Conservation (phyloP, 129 eudicot species). For the Arctium minus region DNA sequence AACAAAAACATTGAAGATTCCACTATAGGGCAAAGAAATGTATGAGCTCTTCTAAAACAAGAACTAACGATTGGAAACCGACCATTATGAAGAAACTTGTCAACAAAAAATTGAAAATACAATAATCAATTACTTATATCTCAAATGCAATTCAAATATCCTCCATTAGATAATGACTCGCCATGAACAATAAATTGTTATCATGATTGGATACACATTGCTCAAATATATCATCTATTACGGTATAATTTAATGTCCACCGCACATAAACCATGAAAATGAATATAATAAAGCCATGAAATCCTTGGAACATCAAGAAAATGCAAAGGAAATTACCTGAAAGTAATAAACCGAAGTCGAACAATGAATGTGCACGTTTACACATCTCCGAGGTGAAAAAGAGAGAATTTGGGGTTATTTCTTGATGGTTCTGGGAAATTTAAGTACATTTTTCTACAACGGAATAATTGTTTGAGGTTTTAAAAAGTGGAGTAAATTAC, state of each 20-base stretch:
- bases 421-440: conserved; percentile 5
- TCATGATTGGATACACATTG: conserved; percentile 13
- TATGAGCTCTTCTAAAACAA: background rate
- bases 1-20: background rate
- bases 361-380: conserved; percentile 1
- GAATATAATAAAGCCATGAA: conserved; percentile 7
- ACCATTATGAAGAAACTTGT: background rate
- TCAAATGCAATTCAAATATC: background rate
- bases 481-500: background rate
- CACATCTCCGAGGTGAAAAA: background rate
- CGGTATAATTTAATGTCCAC: background rate
- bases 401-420: conserved; percentile 15
- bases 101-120: background rate
- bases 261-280: conserved; percentile 7
- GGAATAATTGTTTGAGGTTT: background rate
- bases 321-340: conserved; percentile 14
- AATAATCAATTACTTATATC: background rate
- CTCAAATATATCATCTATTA: background rate
- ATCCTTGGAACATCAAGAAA: background rate
- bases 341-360: conserved; percentile 1
- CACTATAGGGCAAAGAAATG: background rate
- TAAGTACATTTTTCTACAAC: background rate
- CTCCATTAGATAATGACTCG: conserved; percentile 3
- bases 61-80: background rate
- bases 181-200: background rate